phyloP scores from a whole-genome alignment of 768 basidiomycete genomes.

The Collybia sp. region DNA sequence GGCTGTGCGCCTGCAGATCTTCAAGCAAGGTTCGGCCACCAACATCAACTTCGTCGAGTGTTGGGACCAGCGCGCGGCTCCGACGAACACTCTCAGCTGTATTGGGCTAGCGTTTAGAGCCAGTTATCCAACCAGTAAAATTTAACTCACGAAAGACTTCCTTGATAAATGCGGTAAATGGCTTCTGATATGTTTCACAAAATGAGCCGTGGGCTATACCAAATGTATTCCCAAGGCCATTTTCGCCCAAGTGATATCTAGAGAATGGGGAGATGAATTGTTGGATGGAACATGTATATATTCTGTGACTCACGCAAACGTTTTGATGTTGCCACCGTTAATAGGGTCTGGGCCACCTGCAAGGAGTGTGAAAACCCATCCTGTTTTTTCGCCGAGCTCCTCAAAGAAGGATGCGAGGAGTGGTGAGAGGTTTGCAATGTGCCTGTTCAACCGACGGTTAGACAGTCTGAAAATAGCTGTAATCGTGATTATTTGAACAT shows the following conservation, averaged over 20 bases:
- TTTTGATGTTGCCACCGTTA: neutral
- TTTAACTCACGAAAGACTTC: neutral
- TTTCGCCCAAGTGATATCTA: neutral
- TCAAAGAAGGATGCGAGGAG: neutral
- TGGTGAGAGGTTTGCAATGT: neutral
- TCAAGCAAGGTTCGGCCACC: no score
- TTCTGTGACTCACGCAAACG: neutral
- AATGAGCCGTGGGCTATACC: neutral
- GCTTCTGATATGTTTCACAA: neutral
- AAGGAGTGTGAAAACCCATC: neutral
- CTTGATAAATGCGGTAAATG: neutral
- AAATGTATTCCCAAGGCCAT: neutral
- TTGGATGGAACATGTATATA: no score
- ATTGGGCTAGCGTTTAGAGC: no score
- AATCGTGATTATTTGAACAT: no score
- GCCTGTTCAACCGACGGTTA: neutral
- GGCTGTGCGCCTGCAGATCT: no score
- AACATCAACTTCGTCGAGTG: no score
- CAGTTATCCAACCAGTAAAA: no score
- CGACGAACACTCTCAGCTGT: no score
- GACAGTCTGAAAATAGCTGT: no score
- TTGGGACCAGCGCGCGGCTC: no score
- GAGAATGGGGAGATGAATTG: no score
- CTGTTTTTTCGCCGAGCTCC: neutral
- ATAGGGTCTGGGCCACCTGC: neutral